Base-by-base conservation (phyloP, 2,329 filamentous ascomycete genomes). In the Periconia macrospinosa region DNA sequence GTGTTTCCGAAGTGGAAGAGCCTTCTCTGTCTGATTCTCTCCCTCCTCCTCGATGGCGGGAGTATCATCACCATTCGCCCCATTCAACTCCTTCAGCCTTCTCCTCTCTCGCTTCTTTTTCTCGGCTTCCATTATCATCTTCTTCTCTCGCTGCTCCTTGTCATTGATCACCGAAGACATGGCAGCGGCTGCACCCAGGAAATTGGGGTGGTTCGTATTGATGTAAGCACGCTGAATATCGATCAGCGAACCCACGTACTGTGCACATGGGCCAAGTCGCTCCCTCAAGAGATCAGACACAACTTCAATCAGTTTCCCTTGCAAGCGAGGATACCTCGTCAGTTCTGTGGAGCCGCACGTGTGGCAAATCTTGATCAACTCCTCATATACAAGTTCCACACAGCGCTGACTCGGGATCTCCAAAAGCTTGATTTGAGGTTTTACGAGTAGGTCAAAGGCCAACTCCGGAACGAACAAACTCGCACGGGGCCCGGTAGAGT, bases 171-270 rank as follows among this genome's bases (percentile, higher is more conserved):
- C 93, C 45, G 94, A 92, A 62, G 91, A 93, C 94, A 99, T 99
- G 58, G 94, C 94, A 35, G 92, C 93, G 19, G 94, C 93, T 15
- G 94, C 94, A 43, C 94, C 94, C 15, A 97, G 85, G 79, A 99
- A 99, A 76, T 99, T 99, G 46, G 94, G 94, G 72, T 99, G 94
- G 70, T 99, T 99, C 3, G 94, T 99, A 79, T 99, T 99, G 78
- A 99, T 97, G 76, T 99, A 99, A 18, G 94, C 94, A 62, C 94
- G 86, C 76, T 99, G 94, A 56, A 99, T 99, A 23, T 94, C 89
- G 61, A 99, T 99, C 57, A 99, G 82, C 41, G 93, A 97, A 75
- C 97, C 94, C 42, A 99, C 94, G 63, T 99, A 99, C 49, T 78
- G 83, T 2, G 93, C 96, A 52, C 90, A 87, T 11, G 94, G 94